phyloP scores from a whole-genome alignment of 179 eudicot genomes.

The Amaranthus tricolor region DNA sequence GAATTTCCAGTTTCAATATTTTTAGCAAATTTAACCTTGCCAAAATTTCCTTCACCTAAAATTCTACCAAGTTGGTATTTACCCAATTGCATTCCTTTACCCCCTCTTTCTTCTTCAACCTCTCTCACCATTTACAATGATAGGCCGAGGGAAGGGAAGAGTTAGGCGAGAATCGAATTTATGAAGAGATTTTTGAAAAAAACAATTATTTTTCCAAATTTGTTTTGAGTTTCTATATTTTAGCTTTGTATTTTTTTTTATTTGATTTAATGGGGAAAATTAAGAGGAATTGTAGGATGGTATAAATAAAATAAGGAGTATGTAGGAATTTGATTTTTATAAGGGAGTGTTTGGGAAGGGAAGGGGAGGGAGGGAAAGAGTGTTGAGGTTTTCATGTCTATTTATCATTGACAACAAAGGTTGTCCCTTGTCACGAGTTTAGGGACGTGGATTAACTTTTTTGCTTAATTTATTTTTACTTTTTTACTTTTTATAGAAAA shows the following conservation, averaged over 20 bases:
- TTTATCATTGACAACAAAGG: neutral
- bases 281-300: neutral
- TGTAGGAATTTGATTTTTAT: neutral
- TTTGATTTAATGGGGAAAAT: neutral
- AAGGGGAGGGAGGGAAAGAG: neutral
- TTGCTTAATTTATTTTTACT: neutral
- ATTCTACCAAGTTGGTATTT: constrained; percentile 82
- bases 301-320: neutral
- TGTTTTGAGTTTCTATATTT: too few relatives aligned
- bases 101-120: constrained; percentile 29
- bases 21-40: constrained; percentile 76
- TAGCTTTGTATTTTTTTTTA: too few relatives aligned
- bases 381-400: neutral
- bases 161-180: neutral
- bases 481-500: neutral
- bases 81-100: constrained; percentile 62
- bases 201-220: too few relatives aligned
- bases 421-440: constrained; percentile 20
- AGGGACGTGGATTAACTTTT: constrained; percentile 11
- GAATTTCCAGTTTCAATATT: constrained; percentile 56
- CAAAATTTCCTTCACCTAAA: constrained; percentile 90
- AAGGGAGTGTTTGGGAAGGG: neutral
- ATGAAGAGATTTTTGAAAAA: neutral
- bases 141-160: too few relatives aligned
- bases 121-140: constrained; percentile 36